A percentile compares a stretch with the other conserved stretches of the same genome.
Conservation (phyloP, 805 yeast genomes). For the Ogataea parapolymorpha region DNA sequence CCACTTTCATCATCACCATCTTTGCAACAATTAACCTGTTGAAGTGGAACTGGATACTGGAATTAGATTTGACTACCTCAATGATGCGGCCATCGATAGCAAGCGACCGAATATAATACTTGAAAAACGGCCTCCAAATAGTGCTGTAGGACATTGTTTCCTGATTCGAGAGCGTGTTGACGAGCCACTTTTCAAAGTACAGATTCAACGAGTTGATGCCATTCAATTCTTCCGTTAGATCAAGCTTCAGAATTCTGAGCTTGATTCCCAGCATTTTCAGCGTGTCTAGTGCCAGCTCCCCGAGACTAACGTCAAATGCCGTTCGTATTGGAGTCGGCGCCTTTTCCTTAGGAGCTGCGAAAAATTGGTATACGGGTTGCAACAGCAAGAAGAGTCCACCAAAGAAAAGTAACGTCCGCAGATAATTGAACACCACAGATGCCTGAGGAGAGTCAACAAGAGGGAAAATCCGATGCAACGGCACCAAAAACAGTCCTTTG, state of each 20-base stretch:
- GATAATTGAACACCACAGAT: conserved; percentile 8
- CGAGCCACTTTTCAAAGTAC: conserved; percentile 14
- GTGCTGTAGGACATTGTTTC: neutral
- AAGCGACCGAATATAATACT: conserved; percentile 15
- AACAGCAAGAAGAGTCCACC: conserved; percentile 22
- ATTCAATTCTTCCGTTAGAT: conserved; percentile 12
- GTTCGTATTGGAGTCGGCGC: neutral
- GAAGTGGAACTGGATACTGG: conserved; percentile 25
- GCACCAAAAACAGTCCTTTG: conserved; percentile 28
- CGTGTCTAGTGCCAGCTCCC: conserved; percentile 7
- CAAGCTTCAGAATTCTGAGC: conserved; percentile 10
- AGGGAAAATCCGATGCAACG: conserved; percentile 25
- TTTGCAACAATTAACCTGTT: conserved; percentile 21
- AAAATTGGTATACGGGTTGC: conserved; percentile 8
- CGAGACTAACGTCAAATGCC: conserved; percentile 1
- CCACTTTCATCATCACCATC: conserved; percentile 18
- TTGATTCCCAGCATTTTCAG: conserved; percentile 11
- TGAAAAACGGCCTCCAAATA: conserved; percentile 16
- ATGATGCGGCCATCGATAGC: conserved; percentile 13
- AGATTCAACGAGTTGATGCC: conserved; percentile 14
- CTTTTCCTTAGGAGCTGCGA: conserved; percentile 1
- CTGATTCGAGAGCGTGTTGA: conserved; percentile 12
- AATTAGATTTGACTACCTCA: conserved; percentile 12
- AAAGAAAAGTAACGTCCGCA: conserved; percentile 18
- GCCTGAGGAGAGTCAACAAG: conserved; percentile 18